Evolutionary conservation across 2,329 filamentous ascomycete species (phyloP).

Genomic region (Lojkania enalia): DNA sequence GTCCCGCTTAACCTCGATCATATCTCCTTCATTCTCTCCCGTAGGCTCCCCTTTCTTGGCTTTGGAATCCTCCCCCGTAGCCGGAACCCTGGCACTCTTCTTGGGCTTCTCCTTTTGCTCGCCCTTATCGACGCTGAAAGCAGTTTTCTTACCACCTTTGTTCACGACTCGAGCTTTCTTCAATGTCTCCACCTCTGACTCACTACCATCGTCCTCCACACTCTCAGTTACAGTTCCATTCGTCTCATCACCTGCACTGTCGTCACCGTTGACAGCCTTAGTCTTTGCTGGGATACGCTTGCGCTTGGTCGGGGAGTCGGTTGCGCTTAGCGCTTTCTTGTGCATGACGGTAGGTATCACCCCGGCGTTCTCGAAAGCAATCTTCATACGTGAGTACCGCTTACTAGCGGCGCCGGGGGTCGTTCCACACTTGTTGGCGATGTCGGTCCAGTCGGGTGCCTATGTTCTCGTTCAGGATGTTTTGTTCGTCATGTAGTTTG

Average conservation of each 20-base stretch:
- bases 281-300: conserved; percentile 1
- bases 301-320: conserved; percentile 1
- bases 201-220: conserved; percentile 2
- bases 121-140: background rate
- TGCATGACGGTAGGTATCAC: conserved; percentile 8
- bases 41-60: background rate
- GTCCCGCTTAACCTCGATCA: background rate
- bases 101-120: conserved; percentile 2
- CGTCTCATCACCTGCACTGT: background rate
- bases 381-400: conserved; percentile 39
- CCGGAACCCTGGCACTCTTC: background rate
- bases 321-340: conserved; percentile 4
- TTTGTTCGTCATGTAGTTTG: background rate
- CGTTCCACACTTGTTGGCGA: conserved; percentile 30
- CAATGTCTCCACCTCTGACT: background rate
- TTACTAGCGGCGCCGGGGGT: conserved; percentile 38
- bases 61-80: background rate
- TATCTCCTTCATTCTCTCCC: background rate
- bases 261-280: background rate
- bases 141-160: conserved; percentile 1
- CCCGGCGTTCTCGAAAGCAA: conserved; percentile 28
- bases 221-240: conserved; percentile 1
- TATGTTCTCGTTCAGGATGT: conserved; percentile 1
- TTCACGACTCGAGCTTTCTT: background rate
- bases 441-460: conserved; percentile 32